Evolutionary conservation across 1,139 yeast genomes (phyloP), one percentile per base, ranked within the genome.

Genomic region (Yamadazyma dushanensis): DNA sequence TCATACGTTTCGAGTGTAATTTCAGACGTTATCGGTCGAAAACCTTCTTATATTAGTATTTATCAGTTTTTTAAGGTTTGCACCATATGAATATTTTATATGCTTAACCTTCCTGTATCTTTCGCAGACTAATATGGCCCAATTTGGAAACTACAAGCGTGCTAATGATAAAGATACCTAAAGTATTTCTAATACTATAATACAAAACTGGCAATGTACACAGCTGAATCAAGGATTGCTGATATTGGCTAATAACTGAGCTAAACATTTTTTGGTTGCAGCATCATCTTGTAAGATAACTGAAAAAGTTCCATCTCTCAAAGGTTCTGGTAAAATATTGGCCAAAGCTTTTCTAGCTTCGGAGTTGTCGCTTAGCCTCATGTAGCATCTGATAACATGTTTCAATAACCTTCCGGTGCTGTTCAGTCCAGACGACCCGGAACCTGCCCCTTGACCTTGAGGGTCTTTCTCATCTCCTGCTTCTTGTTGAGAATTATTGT

Each of bases 321-420:
- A 70, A 1, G 92, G 84, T 51, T 84, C 92, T 1, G 98, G 98
- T 36, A 92, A 66, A 22, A 88, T 83, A 41, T 80, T 83, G 31
- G 87, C 83, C 47, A 92, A 73, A 0, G 96, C 92, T 48, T 86
- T 85, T 51, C 97, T 73, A 2, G 97, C 97, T 46, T 94, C 94
- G 18, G 80, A 69, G 53, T 92, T 92, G 57, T 92, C 98, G 29
- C 95, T 82, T 34, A 92, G 71, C 44, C 98, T 76, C 66, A 90
- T 72, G 56, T 92, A 92, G 59, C 98, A 92, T 56, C 97, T 76
- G 16, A 92, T 95, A 30, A 92, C 95, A 57, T 92, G 98, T 58
- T 92, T 90, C 45, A 92, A 71, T 37, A 92, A 70, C 49, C 98
- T 75, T 2, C 92, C 88, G 1, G 96, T 86, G 38, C 74, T 68